Evolutionary conservation across 441 rosid species (phyloP), one percentile per base, ranked within the genome.

Genomic region (Oxalis stricta): DNA sequence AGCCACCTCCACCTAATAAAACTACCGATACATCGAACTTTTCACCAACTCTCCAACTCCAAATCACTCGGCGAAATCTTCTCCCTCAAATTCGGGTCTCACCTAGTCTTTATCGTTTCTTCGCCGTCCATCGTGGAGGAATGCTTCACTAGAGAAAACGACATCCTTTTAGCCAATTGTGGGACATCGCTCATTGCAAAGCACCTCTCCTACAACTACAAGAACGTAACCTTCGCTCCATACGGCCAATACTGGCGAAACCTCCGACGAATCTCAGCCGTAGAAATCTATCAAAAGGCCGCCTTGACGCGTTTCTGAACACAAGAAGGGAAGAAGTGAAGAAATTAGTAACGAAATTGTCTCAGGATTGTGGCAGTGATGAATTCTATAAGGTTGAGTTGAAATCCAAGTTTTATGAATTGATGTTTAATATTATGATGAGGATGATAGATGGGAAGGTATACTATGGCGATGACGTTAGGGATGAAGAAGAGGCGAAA

Each of bases 211-310:
- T 76, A 78, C 52, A 56, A 77, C 59, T 5, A 52, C 59, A 70
- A 69, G 24, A 59, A 69, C 29, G 17, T 77, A 1, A 33, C 18
- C 1, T 15, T 54, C 6, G 30, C 84, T 0, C 41, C 81, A 2
- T 74, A 81, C 12, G 75, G 85, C 0, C 71, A 72, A 10, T 82
- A 71, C 41, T 79, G 84, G 89, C 68, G 82, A 13, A 79, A 71
- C 58, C 82, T 79, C 28, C 79, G 86, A 20, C 80, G 79, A 32
- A 56, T 85, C 14, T 40, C 63, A 7, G 46, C 86, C 48, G 33
- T 68, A 1, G 71, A 75, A 50, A 38, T 76, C 18, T 84, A 40
- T 78, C 95, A 0, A 5, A 65, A 0, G 43, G 46, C 18, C 64
- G 75, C 18, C 65, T 78, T 16, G 66, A 55, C 48, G 18, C 12